Evolutionary conservation across 768 basidiomycete species (phyloP), one percentile per base, ranked within the genome.

Genomic region (Kwoniella sp.): DNA sequence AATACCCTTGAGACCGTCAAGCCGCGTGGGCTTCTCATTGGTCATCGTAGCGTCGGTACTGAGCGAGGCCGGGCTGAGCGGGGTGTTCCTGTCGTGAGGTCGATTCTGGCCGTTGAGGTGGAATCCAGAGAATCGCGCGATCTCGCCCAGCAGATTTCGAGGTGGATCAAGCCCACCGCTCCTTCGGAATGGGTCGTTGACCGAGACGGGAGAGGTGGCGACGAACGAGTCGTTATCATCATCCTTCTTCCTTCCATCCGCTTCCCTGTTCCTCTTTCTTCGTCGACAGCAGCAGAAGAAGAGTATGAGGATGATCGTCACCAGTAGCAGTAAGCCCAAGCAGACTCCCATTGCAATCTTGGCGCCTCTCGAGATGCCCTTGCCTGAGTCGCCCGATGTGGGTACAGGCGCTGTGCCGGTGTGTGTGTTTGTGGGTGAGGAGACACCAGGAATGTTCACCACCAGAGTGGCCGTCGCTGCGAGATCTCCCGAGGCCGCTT

Each of bases 281-380:
- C 69, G 56, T 25, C 67, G 64, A 31, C 59, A 53, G 52, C 70
- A 71, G 54, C 68, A 70, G 57, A 66, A 70, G 6, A 65, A 52
- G 19, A 73, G 53, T 23, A 72, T 56, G 22, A 65, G 46, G 20
- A 66, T 36, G 14, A 70, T 45, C 3, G 68, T 49, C 25, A 70
- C 43, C 11, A 70, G 46, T 32, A 54, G 63, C 25, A 69, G 43
- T 10, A 74, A 36, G 19, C 73, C 73, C 17, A 71, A 48, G 12
- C 59, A 67, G 36, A 74, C 63, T 10, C 69, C 73, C 26, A 74
- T 50, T 19, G 67, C 73, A 37, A 74, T 69, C 49, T 72, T 74
- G 34, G 59, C 73, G 5, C 55, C 70, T 9, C 47, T 63, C 0
- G 70, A 71, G 15, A 74, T 58, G 49, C 72, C 71, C 22, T 46